Percentiles rank a stretch among this genome's conserved stretches.
These are phyloP conservation scores for Paramyrothecium roridum DNA, from an alignment of 2,329 filamentous ascomycete species.

Conservation along the genomic window DNA sequence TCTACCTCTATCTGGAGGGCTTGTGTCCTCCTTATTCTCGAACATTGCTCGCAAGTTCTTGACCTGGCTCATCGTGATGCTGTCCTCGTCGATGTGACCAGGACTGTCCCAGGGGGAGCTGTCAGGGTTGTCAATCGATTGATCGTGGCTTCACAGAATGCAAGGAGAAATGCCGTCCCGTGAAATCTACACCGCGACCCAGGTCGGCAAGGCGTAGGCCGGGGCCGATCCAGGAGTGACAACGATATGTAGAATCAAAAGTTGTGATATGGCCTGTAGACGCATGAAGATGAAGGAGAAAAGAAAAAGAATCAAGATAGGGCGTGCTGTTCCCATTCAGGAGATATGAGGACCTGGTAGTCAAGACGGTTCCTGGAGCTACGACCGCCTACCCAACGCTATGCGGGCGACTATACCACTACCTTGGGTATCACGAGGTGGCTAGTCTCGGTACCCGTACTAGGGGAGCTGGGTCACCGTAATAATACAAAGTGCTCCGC, in stretches of 20 bases:
- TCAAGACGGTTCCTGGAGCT: neutral
- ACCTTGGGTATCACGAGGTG: neutral
- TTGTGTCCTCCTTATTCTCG: slow-evolving; percentile 66
- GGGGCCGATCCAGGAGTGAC: no score
- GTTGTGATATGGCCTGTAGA: no score
- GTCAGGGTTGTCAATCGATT: slow-evolving; percentile 1
- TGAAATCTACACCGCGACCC: no score
- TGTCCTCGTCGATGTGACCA: neutral
- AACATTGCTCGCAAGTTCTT: slow-evolving; percentile 78
- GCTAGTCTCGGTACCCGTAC: neutral
- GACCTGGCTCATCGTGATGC: slow-evolving; percentile 60
- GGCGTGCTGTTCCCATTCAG: neutral
- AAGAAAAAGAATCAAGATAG: neutral
- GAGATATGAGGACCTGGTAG: neutral
- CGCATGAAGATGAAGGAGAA: no score
- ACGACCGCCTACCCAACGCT: neutral
- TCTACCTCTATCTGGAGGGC: slow-evolving; percentile 66
- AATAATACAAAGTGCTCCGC: no score
- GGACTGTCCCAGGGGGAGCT: slow-evolving; percentile 16
- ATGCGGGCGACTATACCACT: neutral
- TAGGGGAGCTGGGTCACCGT: no score
- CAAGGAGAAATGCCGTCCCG: no score
- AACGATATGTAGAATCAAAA: no score
- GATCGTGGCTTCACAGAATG: neutral
- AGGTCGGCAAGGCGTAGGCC: no score